Evolutionary conservation across 495 filamentous ascomycete species (phyloP).

Genomic region (Halenospora varia): DNA sequence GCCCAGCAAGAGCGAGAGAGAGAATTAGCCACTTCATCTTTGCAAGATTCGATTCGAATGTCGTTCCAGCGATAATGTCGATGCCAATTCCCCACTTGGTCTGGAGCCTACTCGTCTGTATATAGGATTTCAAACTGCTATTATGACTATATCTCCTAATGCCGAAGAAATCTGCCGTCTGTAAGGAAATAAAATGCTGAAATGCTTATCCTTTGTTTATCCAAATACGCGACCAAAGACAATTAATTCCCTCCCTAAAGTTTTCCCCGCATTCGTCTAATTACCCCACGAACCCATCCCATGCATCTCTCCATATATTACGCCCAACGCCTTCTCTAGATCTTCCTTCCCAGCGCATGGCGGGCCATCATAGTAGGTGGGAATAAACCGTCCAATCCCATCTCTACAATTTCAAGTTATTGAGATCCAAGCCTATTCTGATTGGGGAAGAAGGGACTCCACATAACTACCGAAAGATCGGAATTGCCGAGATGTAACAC

Average conservation of each 20-base stretch:
- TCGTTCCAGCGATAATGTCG: background rate
- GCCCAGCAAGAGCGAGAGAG: constrained; percentile 1
- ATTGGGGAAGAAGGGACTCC: background rate
- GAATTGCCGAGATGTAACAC: background rate
- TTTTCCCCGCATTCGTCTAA: background rate
- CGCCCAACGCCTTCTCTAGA: background rate
- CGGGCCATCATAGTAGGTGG: background rate
- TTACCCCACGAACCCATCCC: background rate
- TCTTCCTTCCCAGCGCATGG: background rate
- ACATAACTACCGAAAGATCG: background rate
- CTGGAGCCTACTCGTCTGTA: background rate
- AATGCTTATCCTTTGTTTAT: background rate
- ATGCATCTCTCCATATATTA: background rate
- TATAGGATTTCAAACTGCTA: background rate
- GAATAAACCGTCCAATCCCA: background rate
- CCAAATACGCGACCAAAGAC: background rate
- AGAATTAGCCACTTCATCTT: constrained; percentile 10
- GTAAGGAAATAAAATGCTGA: background rate
- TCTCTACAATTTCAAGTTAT: background rate
- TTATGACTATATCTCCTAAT: background rate
- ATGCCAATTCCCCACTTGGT: background rate
- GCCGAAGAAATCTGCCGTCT: background rate
- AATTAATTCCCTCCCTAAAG: background rate
- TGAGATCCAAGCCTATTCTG: background rate
- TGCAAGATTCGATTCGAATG: background rate